These are phyloP conservation scores for Combretum micranthum DNA, from an alignment of 345 rosid genomes.

Conservation along the genomic window DNA sequence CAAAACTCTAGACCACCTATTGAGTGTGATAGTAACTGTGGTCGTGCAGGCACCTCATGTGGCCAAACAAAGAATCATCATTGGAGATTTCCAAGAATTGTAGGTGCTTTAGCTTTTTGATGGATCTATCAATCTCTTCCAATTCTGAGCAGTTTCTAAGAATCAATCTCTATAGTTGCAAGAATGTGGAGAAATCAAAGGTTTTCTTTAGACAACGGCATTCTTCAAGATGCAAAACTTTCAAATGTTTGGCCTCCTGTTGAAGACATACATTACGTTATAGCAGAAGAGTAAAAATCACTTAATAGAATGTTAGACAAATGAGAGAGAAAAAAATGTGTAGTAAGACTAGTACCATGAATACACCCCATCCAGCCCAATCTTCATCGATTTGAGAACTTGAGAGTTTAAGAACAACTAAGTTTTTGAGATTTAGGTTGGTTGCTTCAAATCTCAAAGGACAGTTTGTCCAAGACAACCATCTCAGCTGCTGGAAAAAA, in stretches of 20 bases:
- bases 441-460: not conserved
- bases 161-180: not conserved
- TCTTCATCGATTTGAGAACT: too few species aligned
- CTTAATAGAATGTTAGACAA: not conserved
- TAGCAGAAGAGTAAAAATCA: too few species aligned
- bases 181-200: not conserved
- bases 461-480: not conserved
- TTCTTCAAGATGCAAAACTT: not conserved
- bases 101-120: not conserved
- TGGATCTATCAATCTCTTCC: not conserved
- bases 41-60: too few species aligned
- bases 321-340: not conserved
- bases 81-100: not conserved
- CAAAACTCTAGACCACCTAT: not conserved
- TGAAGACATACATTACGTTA: not conserved
- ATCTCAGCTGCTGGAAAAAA: too few species aligned
- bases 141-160: not conserved
- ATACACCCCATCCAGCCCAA: slow-evolving; percentile 1
- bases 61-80: accelerated
- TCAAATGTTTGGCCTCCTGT: not conserved
- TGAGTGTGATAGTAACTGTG: too few species aligned
- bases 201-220: not conserved
- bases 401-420: not conserved
- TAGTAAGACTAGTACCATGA: not conserved
- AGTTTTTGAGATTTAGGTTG: not conserved